These are phyloP conservation scores for Phenoliferia sp. DNA, from an alignment of 1,284 basidiomycete genomes.

Conservation along the genomic window DNA sequence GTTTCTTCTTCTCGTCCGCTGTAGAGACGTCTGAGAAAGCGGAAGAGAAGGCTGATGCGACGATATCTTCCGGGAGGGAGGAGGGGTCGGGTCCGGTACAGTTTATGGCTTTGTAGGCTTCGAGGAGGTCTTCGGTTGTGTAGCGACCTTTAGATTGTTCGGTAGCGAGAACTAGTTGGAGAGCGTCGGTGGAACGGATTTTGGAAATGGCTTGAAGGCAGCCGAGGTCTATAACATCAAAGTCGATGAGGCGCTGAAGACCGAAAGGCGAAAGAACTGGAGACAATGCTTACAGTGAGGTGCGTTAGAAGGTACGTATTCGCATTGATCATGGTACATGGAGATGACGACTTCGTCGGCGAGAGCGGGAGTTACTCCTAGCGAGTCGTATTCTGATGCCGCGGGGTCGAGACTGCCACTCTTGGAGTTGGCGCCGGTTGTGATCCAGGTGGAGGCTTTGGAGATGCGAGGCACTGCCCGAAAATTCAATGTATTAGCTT, in stretches of 20 bases:
- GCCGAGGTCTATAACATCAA: not conserved
- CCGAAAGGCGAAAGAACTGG: not conserved
- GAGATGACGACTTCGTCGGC: conserved; percentile 12
- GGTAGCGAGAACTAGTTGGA: conserved; percentile 12
- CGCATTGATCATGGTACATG: conserved; percentile 12
- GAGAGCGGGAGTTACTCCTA: conserved; percentile 24
- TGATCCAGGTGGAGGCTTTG: not conserved
- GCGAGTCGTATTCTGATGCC: conserved; percentile 10
- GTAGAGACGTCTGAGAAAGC: too few species aligned
- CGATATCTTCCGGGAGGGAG: conserved; percentile 64
- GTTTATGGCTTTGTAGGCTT: conserved; percentile 20
- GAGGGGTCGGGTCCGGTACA: conserved; percentile 41
- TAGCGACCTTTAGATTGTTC: conserved; percentile 9
- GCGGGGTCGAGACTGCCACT: conserved; percentile 6
- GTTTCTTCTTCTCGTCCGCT: conserved; percentile 12
- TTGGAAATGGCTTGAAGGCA: conserved; percentile 13
- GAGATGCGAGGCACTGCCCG: conserved; percentile 10
- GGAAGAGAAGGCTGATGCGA: conserved; percentile 58
- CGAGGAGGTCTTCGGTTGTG: conserved; percentile 10
- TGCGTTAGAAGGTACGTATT: not conserved
- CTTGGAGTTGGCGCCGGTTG: not conserved
- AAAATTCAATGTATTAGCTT: not conserved
- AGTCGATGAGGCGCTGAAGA: not conserved
- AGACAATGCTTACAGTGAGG: conserved; percentile 6
- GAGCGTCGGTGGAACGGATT: conserved; percentile 1